Percentiles rank a stretch among this genome's conserved stretches.
These are phyloP conservation scores for Vaccinium myrtillus DNA, from an alignment of 148 eudicot species.

Conservation along the genomic window DNA sequence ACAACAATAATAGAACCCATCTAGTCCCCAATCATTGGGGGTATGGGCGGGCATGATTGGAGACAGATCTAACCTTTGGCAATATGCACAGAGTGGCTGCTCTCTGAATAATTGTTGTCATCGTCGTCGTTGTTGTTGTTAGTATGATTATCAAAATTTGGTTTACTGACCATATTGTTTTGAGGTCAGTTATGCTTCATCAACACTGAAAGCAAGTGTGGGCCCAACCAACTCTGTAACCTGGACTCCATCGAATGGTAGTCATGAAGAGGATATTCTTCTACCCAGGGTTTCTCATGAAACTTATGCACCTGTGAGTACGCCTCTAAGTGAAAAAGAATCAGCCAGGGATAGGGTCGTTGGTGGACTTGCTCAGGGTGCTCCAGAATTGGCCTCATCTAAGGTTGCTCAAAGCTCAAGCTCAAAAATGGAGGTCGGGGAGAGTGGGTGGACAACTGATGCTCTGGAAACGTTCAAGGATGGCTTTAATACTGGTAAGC, in stretches of 20 bases:
- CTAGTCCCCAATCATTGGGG: no score
- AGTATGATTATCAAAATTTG: neutral
- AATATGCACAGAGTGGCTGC: no score
- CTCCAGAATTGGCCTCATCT: constrained; percentile 16
- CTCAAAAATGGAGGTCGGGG: constrained; percentile 24
- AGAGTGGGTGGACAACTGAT: constrained; percentile 31
- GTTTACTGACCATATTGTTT: constrained; percentile 17
- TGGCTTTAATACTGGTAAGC: constrained; percentile 34
- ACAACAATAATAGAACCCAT: no score
- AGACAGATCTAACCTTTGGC: no score
- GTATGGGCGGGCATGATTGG: no score
- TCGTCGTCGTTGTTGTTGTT: no score
- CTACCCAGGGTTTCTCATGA: constrained; percentile 30
- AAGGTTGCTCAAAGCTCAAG: constrained; percentile 25
- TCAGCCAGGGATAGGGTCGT: constrained; percentile 24
- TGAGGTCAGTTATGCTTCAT: constrained; percentile 36
- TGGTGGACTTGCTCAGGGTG: constrained; percentile 27
- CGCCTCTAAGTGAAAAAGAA: constrained; percentile 30
- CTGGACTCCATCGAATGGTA: constrained; percentile 18
- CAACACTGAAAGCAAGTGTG: constrained; percentile 24
- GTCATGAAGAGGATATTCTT: constrained; percentile 28
- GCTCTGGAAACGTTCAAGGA: constrained; percentile 17
- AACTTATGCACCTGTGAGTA: constrained; percentile 17
- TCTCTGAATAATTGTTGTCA: no score
- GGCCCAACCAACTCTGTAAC: constrained; percentile 19